Evolutionary conservation across 2,329 filamentous ascomycete species (phyloP), one percentile per base, ranked within the genome.

Genomic region (Penicillium palitans): DNA sequence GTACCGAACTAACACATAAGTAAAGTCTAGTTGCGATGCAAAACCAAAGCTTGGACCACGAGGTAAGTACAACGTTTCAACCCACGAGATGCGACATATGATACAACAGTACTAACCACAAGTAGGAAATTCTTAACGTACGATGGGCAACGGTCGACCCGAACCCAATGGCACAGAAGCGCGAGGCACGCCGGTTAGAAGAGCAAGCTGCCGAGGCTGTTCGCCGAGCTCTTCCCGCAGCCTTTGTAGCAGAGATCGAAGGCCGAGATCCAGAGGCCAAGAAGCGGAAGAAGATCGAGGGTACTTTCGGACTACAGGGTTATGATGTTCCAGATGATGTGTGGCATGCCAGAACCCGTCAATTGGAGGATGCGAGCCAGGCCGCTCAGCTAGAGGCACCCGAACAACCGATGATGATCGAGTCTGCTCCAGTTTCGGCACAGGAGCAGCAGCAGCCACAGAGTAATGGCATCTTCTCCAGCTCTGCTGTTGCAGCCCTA

Each of bases 121-220:
- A 45, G 24, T 37, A 87, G 62, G 95, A 99, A 77, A 88, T 97
- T 24, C 79, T 99, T 27, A 99, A 99, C 74, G 93, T 99, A 48
- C 84, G 96, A 62, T 99, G 95, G 95, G 95, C 95, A 42, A 99
- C 95, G 0, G 90, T 91, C 7, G 95, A 99, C 72, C 95, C 95
- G 1, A 99, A 99, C 67, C 95, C 95, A 0, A 88, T 95, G 80
- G 92, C 93, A 2, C 91, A 96, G 74, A 96, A 96, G 63, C 84
- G 96, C 60, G 95, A 99, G 76, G 93, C 90, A 3, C 83, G 89
- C 40, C 84, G 89, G 41, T 89, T 99, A 60, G 95, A 99, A 72
- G 95, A 99, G 72, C 95, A 99, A 74, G 95, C 95, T 2, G 95
- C 95, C 0, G 95, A 97, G 69, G 96, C 95, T 1, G 91, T 99